Base-by-base conservation (phyloP, 805 yeast genomes). In the Henningerozyma blattae region DNA sequence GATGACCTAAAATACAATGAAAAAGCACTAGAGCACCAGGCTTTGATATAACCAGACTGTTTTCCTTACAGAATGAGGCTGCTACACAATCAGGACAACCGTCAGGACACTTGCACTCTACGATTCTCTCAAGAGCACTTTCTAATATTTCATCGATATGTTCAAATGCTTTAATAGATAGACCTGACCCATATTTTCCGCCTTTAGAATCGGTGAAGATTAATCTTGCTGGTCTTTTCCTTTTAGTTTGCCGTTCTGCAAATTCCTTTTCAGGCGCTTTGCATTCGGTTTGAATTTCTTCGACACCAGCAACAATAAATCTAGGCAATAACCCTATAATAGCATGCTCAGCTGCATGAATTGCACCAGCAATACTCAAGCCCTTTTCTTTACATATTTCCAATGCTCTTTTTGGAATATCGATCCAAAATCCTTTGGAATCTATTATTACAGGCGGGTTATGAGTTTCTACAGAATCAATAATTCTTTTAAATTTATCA, bases 181-280 rank as follows among this genome's bases (percentile, higher is more conserved):
- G 61, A 0, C 97, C 97, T 0, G 84, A 71, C 0, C 95, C 95
- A 30, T 65, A 62, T 35, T 66, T 66, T 1, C 94, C 94, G 9
- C 94, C 95, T 47, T 77, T 75, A 1, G 84, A 68, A 53, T 91
- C 97, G 49, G 75, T 76, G 44, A 91, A 81, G 1, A 87, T 74
- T 32, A 91, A 59, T 34, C 98, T 62, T 0, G 94, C 94, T 0
- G 97, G 97, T 28, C 99, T 61, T 36, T 70, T 72, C 27, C 98
- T 61, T 14, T 58, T 56, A 0, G 89, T 69, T 48, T 81, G 81
- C 19, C 85, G 58, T 32, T 68, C 67, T 1, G 95, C 83, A 64
- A 89, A 83, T 51, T 91, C 99, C 47, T 91, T 91, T 43, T 86
- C 94, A 0, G 98, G 96, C 0, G 97, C 96, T 48, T 91, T 91